A percentile compares a stretch with the other conserved stretches of the same genome.
These are phyloP conservation scores for Fraxinus dipetala DNA, from an alignment of 305 asterid species.

Conservation along the genomic window DNA sequence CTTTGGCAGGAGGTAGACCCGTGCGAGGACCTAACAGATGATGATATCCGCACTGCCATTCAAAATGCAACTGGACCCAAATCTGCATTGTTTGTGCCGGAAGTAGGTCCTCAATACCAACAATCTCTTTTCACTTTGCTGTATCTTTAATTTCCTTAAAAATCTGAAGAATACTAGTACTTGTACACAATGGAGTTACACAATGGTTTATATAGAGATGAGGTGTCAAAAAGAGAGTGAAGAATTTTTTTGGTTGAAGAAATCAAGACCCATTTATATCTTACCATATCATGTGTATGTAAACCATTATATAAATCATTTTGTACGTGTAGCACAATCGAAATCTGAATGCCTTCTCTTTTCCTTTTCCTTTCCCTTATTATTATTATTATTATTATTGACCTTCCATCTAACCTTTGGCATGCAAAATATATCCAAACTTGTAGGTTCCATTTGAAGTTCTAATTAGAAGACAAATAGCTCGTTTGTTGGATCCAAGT, in stretches of 20 bases:
- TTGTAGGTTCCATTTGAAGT: slow-evolving; percentile 90
- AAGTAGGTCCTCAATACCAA: slow-evolving; percentile 44
- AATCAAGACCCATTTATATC: no score
- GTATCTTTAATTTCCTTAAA: slow-evolving; percentile 6
- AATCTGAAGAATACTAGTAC: neutral
- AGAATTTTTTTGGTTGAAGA: no score
- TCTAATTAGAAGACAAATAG: slow-evolving; percentile 75
- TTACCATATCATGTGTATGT: no score
- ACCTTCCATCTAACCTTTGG: slow-evolving; percentile 11
- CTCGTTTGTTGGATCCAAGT: slow-evolving; percentile 88
- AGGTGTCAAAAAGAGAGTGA: no score
- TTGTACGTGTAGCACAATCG: no score
- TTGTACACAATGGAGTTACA: no score
- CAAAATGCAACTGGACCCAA: slow-evolving; percentile 85
- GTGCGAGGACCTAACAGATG: slow-evolving; percentile 78
- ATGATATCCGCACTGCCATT: slow-evolving; percentile 80
- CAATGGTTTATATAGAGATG: no score
- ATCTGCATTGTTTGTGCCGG: slow-evolving; percentile 82
- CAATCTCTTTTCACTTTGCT: neutral
- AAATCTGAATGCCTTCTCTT: no score
- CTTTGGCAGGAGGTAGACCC: slow-evolving; percentile 82
- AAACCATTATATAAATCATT: no score
- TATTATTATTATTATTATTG: neutral
- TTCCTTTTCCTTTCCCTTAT: no score
- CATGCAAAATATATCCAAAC: slow-evolving; percentile 25